Percentiles rank a stretch among this genome's conserved stretches.
Evolutionary conservation across 345 rosid species (phyloP).

Genomic region (Bruguiera sexangula): DNA sequence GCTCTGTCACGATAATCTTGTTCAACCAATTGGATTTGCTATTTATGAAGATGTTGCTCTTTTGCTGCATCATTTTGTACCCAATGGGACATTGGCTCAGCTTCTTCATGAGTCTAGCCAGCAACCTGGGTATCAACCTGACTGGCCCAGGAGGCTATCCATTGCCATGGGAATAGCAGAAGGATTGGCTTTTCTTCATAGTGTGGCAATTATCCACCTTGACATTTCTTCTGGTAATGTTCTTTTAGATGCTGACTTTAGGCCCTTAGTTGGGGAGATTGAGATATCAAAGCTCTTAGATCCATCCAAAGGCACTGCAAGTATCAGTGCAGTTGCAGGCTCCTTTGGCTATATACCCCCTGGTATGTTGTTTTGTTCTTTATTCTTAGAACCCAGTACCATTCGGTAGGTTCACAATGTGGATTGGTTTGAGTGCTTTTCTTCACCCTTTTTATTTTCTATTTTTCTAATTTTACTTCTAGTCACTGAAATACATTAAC

Average conservation of each 20-base stretch:
- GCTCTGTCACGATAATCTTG: constrained; percentile 85
- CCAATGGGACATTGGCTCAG: constrained; percentile 79
- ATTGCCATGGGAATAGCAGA: constrained; percentile 32
- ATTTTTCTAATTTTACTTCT: too few relatives aligned
- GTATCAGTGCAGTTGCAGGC: constrained; percentile 42
- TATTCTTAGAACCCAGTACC: background rate
- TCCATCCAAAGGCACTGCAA: constrained; percentile 38
- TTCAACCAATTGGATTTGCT: constrained; percentile 76
- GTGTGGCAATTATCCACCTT: constrained; percentile 33
- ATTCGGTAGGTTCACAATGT: background rate
- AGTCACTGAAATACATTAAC: too few relatives aligned
- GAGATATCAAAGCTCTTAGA: constrained; percentile 37
- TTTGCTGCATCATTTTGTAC: constrained; percentile 71
- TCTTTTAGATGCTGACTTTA: constrained; percentile 29
- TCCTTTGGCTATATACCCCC: constrained; percentile 39
- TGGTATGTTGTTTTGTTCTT: constrained; percentile 12
- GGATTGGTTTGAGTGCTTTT: background rate
- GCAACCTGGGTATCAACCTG: constrained; percentile 61
- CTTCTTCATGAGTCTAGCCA: constrained; percentile 72
- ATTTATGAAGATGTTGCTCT: constrained; percentile 93
- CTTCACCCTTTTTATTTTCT: background rate
- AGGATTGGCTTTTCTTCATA: constrained; percentile 35
- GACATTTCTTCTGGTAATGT: constrained; percentile 33
- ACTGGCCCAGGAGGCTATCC: constrained; percentile 33
- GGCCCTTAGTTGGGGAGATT: constrained; percentile 32